Percentiles rank a stretch among this genome's conserved stretches.
Conservation (phyloP, 192 early-diverging fungal genomes). For the Coemansia sp. region DNA sequence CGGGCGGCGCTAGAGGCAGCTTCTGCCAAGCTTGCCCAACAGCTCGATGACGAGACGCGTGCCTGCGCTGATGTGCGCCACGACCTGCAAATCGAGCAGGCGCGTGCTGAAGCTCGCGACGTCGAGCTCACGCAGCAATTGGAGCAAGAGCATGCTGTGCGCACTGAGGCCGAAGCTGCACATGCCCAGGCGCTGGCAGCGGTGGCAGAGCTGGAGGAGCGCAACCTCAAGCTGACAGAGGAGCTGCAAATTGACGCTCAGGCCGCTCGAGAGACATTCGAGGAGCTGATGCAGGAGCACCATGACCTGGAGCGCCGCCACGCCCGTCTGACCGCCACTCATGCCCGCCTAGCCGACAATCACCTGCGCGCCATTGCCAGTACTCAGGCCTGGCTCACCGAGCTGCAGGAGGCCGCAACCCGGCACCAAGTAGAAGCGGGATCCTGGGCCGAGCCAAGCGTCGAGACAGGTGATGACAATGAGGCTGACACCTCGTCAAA, state of each 20-base stretch:
- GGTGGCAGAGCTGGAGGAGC: conserved; percentile 26
- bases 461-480: neutral
- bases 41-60: conserved; percentile 1
- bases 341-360: conserved; percentile 26
- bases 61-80: neutral
- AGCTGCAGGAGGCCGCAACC: conserved; percentile 39
- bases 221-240: conserved; percentile 29
- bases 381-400: conserved; percentile 52
- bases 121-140: conserved; percentile 14
- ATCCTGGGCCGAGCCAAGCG: conserved; percentile 15
- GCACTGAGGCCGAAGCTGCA: conserved; percentile 10
- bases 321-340: conserved; percentile 18
- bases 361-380: conserved; percentile 46
- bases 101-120: neutral
- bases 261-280: conserved; percentile 44
- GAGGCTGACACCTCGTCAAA: neutral
- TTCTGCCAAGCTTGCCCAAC: conserved; percentile 12
- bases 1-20: conserved; percentile 17
- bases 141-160: conserved; percentile 22
- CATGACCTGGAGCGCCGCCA: conserved; percentile 32
- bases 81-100: conserved; percentile 12
- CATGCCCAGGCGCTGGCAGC: conserved; percentile 20
- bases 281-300: conserved; percentile 51
- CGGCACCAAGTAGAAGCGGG: conserved; percentile 26
- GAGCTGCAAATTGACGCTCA: conserved; percentile 52